Evolutionary conservation across 1,139 yeast species (phyloP), one percentile per base, ranked within the genome.

Genomic region (Arxiozyma bovina): DNA sequence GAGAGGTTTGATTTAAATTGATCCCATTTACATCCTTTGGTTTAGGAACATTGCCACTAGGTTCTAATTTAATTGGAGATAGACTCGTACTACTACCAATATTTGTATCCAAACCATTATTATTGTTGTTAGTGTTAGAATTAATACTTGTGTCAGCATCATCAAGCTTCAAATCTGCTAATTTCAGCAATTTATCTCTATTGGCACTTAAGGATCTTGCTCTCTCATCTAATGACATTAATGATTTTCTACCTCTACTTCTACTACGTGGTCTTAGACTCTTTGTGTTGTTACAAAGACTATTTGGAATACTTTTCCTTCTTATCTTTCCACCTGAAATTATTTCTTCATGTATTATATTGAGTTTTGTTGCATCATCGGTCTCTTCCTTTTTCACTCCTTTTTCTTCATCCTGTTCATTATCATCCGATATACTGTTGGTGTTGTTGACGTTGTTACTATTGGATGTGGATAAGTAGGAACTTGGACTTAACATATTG

Each of bases 181-280:
- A 71, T 63, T 82, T 87, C 47, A 83, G 67, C 76, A 83, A 77
- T 63, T 83, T 81, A 52, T 81, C 87, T 53, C 87, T 70, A 7
- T 72, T 70, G 42, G 68, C 67, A 44, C 74, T 67, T 12, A 69
- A 52, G 0, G 73, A 68, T n/a, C 73, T 60, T 6, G 71, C 70
- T 45, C 67, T 65, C 48, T 67, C 69, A 45, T 67, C 69, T 18
- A 66, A 66, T 12, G 68, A 61, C 47, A 61, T 38, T 38, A 52
- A 47, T 20, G 59, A 52, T 53, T 51, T 49, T 48, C 55, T 52
- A 43, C 56, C 49, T 18, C 49, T 45, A 17, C 53, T 50, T 44
- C 55, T 40, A 50, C 54, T 52, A 41, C 53, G n/a, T 20, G 41
- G 42, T 40, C 49, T 20, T 12, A 43, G 42, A 22, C 45, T 45